A percentile compares a stretch with the other conserved stretches of the same genome.
phyloP scores from a whole-genome alignment of 495 filamentous ascomycete genomes.

The Aeminium ludgeri region DNA sequence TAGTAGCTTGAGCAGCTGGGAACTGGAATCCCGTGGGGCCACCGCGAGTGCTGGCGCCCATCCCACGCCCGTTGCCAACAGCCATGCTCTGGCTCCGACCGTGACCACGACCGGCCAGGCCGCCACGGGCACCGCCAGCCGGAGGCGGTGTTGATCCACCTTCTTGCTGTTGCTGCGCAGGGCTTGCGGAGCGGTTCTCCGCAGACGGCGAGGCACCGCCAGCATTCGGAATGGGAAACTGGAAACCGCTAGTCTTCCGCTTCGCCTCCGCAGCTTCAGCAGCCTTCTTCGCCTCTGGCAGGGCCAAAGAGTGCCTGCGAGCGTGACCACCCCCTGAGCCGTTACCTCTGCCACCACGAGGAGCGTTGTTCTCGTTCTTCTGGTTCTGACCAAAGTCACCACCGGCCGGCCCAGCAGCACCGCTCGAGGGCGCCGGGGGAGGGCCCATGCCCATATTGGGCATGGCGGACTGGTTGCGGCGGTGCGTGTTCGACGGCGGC shows the following conservation, averaged over 20 bases:
- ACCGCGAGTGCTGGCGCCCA: constrained; percentile 36
- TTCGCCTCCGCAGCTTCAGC: constrained; percentile 95
- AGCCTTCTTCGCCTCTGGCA: constrained; percentile 94
- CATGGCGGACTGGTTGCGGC: constrained; percentile 93
- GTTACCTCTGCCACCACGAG: constrained; percentile 55
- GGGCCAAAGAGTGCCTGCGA: constrained; percentile 81
- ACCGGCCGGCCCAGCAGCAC: constrained; percentile 67
- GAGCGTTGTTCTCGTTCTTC: constrained; percentile 41
- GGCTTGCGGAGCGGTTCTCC: constrained; percentile 31
- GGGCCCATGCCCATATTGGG: constrained; percentile 68
- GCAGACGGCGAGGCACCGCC: constrained; percentile 31
- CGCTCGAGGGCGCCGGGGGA: constrained; percentile 91
- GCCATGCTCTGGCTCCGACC: constrained; percentile 58
- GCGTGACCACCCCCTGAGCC: constrained; percentile 64
- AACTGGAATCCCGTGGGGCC: constrained; percentile 51
- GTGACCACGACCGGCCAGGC: constrained; percentile 37
- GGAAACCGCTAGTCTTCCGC: constrained; percentile 79
- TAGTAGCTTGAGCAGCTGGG: constrained; percentile 37
- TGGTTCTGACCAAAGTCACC: constrained; percentile 52
- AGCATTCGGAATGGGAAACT: constrained; percentile 73
- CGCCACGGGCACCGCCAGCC: constrained; percentile 26
- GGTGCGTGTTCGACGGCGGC: constrained; percentile 68
- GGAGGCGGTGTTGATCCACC: constrained; percentile 14
- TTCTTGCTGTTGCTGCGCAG: constrained; percentile 10
- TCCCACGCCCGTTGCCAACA: constrained; percentile 39